A percentile compares a stretch with the other conserved stretches of the same genome.
Conservation (phyloP, 2,329 filamentous ascomycete genomes). For the Neoarthrinium moseri region DNA sequence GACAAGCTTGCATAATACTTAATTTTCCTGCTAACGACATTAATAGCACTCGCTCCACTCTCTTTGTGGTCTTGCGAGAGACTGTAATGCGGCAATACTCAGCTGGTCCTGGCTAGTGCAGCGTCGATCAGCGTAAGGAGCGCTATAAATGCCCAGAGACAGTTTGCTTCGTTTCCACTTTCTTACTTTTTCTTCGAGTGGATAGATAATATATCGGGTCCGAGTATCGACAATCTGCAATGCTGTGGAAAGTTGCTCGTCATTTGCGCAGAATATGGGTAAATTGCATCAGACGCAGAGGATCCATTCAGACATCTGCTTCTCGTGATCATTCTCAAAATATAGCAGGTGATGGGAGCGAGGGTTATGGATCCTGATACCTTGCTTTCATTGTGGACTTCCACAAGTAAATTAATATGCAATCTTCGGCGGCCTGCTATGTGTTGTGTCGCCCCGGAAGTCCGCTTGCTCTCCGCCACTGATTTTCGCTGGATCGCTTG, state of each 20-base stretch:
- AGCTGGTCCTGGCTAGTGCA: too few relatives aligned
- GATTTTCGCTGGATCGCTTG: not conserved
- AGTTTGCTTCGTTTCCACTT: too few relatives aligned
- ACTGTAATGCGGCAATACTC: too few relatives aligned
- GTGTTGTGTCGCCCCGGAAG: slow-evolving; percentile 19
- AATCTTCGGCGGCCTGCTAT: slow-evolving; percentile 21
- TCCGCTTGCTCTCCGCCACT: slow-evolving; percentile 18
- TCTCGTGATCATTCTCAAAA: not conserved
- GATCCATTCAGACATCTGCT: not conserved
- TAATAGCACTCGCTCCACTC: too few relatives aligned
- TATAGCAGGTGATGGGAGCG: not conserved
- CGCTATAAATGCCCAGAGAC: too few relatives aligned
- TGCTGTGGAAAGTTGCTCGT: not conserved
- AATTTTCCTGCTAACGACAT: too few relatives aligned
- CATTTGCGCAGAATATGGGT: not conserved
- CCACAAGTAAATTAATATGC: slow-evolving; percentile 17
- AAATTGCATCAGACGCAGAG: not conserved
- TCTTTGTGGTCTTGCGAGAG: too few relatives aligned
- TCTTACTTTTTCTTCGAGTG: too few relatives aligned
- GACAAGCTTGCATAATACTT: too few relatives aligned
- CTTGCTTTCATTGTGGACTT: slow-evolving; percentile 4
- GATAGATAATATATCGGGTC: too few relatives aligned
- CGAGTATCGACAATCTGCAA: too few relatives aligned
- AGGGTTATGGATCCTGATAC: not conserved
- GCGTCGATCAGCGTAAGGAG: too few relatives aligned